Percentiles rank a stretch among this genome's conserved stretches.
These are phyloP conservation scores for Celoporthe dispersa DNA, from an alignment of 2,329 filamentous ascomycete genomes.

Conservation along the genomic window DNA sequence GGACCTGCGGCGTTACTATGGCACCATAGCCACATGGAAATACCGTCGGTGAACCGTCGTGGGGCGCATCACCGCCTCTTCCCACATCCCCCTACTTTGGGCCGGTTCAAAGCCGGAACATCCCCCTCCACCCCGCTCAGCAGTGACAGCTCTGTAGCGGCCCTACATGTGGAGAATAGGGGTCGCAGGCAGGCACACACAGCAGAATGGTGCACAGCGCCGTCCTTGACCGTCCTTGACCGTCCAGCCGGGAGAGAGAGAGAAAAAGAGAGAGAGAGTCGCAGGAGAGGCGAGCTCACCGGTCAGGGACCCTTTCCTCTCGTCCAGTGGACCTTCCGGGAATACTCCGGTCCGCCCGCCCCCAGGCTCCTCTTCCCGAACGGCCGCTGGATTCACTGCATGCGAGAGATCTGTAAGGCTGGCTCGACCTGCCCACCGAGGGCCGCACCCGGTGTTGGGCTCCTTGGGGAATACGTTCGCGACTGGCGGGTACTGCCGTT, in stretches of 20 bases:
- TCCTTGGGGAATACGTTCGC: not conserved
- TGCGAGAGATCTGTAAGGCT: slow-evolving; percentile 3
- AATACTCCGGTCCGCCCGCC: not conserved
- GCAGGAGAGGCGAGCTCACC: not conserved
- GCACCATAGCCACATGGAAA: slow-evolving; percentile 1
- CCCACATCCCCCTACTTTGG: slow-evolving; percentile 1
- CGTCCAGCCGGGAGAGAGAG: not conserved
- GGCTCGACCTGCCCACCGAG: not conserved
- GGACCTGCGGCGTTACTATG: slow-evolving; percentile 5
- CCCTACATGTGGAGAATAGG: slow-evolving; percentile 1
- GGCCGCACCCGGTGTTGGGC: not conserved
- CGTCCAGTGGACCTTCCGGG: slow-evolving; percentile 1
- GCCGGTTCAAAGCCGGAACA: not conserved
- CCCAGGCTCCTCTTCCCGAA: not conserved
- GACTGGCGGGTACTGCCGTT: not conserved
- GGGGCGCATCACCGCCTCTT: slow-evolving; percentile 18
- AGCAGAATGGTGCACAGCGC: not conserved
- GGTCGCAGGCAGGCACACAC: not conserved
- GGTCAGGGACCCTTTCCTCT: not conserved
- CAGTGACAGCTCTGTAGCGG: not conserved
- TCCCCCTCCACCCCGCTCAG: not conserved
- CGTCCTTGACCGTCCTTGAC: not conserved
- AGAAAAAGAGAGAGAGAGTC: no score
- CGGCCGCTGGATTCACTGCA: not conserved
- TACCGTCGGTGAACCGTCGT: slow-evolving; percentile 26